Percentiles rank a stretch among this genome's conserved stretches.
phyloP scores from a whole-genome alignment of 345 rosid species.

The Ricinus communis region DNA sequence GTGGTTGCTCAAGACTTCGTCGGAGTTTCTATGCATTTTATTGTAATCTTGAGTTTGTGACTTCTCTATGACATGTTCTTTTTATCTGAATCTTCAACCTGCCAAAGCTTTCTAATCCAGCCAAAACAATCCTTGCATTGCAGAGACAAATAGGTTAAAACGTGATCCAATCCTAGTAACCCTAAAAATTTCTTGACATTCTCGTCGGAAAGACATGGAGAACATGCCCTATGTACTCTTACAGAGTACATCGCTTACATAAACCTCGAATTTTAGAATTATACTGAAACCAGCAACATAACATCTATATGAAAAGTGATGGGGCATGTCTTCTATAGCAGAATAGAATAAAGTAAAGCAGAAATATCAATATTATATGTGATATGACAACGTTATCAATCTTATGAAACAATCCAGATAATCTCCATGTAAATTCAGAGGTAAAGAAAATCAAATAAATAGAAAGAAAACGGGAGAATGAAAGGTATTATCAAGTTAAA shows the following conservation, averaged over 20 bases:
- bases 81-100: background rate
- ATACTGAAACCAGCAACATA: too few relatives aligned
- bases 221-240: too few relatives aligned
- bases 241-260: too few relatives aligned
- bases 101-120: background rate
- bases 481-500: constrained; percentile 10
- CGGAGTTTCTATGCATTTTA: background rate
- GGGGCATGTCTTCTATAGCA: too few relatives aligned
- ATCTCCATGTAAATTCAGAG: constrained; percentile 19
- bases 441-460: background rate
- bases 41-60: background rate
- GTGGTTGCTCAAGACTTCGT: background rate
- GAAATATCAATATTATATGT: background rate
- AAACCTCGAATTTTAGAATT: too few relatives aligned
- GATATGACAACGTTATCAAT: constrained; percentile 8
- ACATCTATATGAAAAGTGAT: too few relatives aligned
- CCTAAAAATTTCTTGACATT: too few relatives aligned
- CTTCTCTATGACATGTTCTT: background rate
- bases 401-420: constrained; percentile 10
- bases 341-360: background rate
- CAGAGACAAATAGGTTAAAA: too few relatives aligned
- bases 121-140: too few relatives aligned
- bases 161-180: background rate
- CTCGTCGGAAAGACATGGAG: too few relatives aligned
- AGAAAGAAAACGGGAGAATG: background rate